These are phyloP conservation scores for Vitis cinerea DNA, from an alignment of 164 flowering plant genomes.

Conservation along the genomic window DNA sequence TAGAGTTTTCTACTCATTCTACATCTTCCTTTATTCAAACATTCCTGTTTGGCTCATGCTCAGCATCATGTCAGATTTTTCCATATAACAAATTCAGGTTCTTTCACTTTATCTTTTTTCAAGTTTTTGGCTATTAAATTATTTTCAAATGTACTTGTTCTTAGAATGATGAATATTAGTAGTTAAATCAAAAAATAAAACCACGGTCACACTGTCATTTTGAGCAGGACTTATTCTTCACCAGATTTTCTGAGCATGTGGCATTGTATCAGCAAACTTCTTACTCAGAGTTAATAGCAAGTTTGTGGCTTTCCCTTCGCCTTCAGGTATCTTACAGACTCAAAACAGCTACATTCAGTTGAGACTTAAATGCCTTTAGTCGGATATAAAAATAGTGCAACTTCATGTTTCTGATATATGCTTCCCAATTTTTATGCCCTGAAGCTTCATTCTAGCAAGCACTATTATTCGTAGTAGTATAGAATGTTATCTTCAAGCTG, in stretches of 20 bases:
- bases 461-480: not conserved
- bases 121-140: not conserved
- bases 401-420: no score
- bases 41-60: no score
- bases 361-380: no score
- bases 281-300: slow-evolving; percentile 71
- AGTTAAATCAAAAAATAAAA: not conserved
- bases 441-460: not conserved
- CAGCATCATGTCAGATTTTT: no score
- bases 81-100: no score
- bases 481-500: not conserved
- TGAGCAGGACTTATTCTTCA: slow-evolving; percentile 65
- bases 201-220: not conserved
- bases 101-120: not conserved
- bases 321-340: slow-evolving; percentile 61
- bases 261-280: slow-evolving; percentile 71
- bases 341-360: not conserved
- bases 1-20: no score
- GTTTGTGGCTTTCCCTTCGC: slow-evolving; percentile 96
- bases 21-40: no score
- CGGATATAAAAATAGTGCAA: no score
- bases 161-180: not conserved
- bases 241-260: slow-evolving; percentile 55
- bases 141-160: not conserved
- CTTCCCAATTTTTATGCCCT: not conserved